Conservation (phyloP, 2,329 filamentous ascomycete species). For the Teratosphaeria nubilosa region DNA sequence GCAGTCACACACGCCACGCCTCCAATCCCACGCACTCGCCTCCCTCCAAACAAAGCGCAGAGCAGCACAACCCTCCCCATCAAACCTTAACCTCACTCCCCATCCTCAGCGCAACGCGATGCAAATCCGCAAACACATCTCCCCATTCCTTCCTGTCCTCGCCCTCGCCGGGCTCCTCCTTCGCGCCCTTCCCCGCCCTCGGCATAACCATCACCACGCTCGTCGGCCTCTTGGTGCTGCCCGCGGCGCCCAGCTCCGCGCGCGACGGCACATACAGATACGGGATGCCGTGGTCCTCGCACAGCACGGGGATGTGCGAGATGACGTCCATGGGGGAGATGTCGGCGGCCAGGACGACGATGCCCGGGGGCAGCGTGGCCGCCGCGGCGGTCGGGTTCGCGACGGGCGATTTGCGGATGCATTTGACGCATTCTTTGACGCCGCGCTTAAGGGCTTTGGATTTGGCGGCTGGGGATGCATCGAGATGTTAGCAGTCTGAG, state of each 20-base stretch:
- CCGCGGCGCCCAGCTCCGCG: constrained; percentile 86
- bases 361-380: constrained; percentile 44
- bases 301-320: constrained; percentile 92
- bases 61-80: too few relatives aligned
- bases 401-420: constrained; percentile 79
- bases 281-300: constrained; percentile 94
- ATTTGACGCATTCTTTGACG: constrained; percentile 98
- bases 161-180: constrained; percentile 25
- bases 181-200: constrained; percentile 42
- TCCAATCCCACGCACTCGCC: too few relatives aligned
- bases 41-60: too few relatives aligned
- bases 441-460: constrained; percentile 92
- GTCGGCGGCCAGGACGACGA: constrained; percentile 90
- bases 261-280: constrained; percentile 92
- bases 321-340: constrained; percentile 99
- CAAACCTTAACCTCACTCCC: constrained; percentile 45
- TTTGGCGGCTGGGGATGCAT: constrained; percentile 78
- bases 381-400: constrained; percentile 45
- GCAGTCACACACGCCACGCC: too few relatives aligned
- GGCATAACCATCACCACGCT: constrained; percentile 78
- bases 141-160: constrained; percentile 48
- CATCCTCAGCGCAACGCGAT: constrained; percentile 51
- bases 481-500: neutral
- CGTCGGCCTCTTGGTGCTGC: constrained; percentile 90
- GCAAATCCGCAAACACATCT: constrained; percentile 48